A percentile compares a stretch with the other conserved stretches of the same genome.
phyloP scores from a whole-genome alignment of 2,329 filamentous ascomycete species.

The Huntiella bhutanensis region DNA sequence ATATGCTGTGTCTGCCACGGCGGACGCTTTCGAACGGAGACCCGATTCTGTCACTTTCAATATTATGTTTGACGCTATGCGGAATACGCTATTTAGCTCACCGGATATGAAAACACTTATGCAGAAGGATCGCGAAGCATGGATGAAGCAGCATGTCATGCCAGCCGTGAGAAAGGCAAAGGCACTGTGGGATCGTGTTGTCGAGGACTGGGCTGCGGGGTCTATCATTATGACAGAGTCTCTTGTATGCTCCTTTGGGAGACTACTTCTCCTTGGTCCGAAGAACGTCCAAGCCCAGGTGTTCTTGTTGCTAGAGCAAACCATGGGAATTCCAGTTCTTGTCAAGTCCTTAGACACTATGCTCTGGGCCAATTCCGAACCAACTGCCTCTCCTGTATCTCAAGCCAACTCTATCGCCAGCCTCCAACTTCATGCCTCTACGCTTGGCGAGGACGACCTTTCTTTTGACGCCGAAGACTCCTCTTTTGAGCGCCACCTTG shows the following conservation, averaged over 20 bases:
- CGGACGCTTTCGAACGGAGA: slow-evolving; percentile 43
- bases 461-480: background rate
- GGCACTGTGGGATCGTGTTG: slow-evolving; percentile 62
- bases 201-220: slow-evolving; percentile 55
- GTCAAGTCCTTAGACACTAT: slow-evolving; percentile 18
- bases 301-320: slow-evolving; percentile 59
- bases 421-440: too few relatives aligned
- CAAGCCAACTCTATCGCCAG: too few relatives aligned
- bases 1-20: slow-evolving; percentile 55
- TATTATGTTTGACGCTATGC: slow-evolving; percentile 62
- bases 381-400: too few relatives aligned
- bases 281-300: slow-evolving; percentile 50
- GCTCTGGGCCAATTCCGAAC: background rate
- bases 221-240: slow-evolving; percentile 56
- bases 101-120: background rate
- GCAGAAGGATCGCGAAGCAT: slow-evolving; percentile 14
- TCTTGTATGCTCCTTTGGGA: slow-evolving; percentile 65
- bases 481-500: background rate
- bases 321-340: slow-evolving; percentile 52
- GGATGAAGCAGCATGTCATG: slow-evolving; percentile 7
- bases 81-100: slow-evolving; percentile 23
- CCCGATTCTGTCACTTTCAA: slow-evolving; percentile 60
- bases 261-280: slow-evolving; percentile 49
- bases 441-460: background rate
- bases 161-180: slow-evolving; percentile 35